Conservation (phyloP, 805 yeast genomes). For the Scheffersomyces amazonensis region DNA sequence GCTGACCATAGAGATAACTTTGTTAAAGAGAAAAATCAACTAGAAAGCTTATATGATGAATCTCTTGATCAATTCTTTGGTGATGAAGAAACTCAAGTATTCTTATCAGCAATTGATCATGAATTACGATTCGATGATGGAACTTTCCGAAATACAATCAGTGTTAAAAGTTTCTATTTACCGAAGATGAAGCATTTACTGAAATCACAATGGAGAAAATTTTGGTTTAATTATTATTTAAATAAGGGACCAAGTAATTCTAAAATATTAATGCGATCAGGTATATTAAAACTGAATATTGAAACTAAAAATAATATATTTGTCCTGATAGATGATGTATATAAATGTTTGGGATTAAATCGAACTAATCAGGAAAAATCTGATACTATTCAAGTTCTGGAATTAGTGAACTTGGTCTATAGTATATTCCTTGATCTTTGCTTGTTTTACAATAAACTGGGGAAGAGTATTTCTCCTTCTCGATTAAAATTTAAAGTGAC, state of each 20-base stretch:
- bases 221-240: slow-evolving; percentile 13
- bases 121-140: neutral
- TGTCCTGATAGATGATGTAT: neutral
- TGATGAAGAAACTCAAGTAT: neutral
- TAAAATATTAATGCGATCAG: slow-evolving; percentile 1
- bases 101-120: neutral
- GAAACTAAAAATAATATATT: neutral
- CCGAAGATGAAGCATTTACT: neutral
- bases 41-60: slow-evolving; percentile 1
- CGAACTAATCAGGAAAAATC: neutral
- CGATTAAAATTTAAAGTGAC: too few species aligned
- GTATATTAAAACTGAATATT: neutral
- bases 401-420: neutral
- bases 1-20: slow-evolving; percentile 1
- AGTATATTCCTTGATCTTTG: neutral
- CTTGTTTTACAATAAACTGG: neutral
- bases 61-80: neutral
- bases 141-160: neutral
- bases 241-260: slow-evolving; percentile 1
- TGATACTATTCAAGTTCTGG: neutral
- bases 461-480: neutral
- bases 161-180: neutral
- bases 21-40: neutral
- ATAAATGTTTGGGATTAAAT: neutral
- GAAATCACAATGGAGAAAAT: slow-evolving; percentile 17